Evolutionary conservation across 768 basidiomycete genomes (phyloP).

Genomic region (Collybia sp.): DNA sequence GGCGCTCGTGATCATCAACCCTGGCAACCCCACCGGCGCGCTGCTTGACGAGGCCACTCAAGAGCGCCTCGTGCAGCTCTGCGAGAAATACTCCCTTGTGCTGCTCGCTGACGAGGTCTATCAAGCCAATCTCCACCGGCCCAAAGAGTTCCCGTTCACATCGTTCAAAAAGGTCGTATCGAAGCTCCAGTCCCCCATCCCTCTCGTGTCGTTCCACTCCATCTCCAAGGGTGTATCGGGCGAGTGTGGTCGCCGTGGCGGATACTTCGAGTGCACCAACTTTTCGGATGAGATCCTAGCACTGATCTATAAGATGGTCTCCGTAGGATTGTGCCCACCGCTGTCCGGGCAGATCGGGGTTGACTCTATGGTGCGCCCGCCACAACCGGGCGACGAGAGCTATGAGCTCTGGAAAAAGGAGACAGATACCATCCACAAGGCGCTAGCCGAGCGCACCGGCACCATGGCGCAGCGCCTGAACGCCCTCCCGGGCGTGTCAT

Average conservation of each 20-base stretch:
- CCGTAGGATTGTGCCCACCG: slow-evolving; percentile 85
- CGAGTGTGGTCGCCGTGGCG: slow-evolving; percentile 96
- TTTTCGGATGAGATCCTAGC: slow-evolving; percentile 72
- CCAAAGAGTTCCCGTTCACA: slow-evolving; percentile 67
- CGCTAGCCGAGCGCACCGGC: slow-evolving; percentile 63
- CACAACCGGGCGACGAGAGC: slow-evolving; percentile 67
- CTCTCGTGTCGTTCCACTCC: slow-evolving; percentile 94
- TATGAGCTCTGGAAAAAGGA: slow-evolving; percentile 82
- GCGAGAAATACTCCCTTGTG: slow-evolving; percentile 80
- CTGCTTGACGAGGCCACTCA: slow-evolving; percentile 72
- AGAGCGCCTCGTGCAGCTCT: slow-evolving; percentile 72
- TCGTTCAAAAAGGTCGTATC: slow-evolving; percentile 90
- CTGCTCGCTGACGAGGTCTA: slow-evolving; percentile 99
- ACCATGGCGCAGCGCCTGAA: slow-evolving; percentile 81
- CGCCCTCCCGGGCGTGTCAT: slow-evolving; percentile 80
- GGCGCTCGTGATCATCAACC: slow-evolving; percentile 96
- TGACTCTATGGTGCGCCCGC: slow-evolving; percentile 91
- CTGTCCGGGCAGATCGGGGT: slow-evolving; percentile 91
- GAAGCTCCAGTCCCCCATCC: slow-evolving; percentile 61
- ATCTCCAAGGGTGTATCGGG: slow-evolving; percentile 96
- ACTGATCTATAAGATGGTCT: slow-evolving; percentile 95
- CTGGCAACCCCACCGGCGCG: slow-evolving; percentile 94
- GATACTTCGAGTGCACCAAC: slow-evolving; percentile 93
- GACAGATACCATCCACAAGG: slow-evolving; percentile 73
- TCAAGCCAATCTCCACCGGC: slow-evolving; percentile 85